A percentile compares a stretch with the other conserved stretches of the same genome.
These are phyloP conservation scores for Eragrostis tef DNA, from an alignment of 202 grass and related monocot species.

Conservation along the genomic window DNA sequence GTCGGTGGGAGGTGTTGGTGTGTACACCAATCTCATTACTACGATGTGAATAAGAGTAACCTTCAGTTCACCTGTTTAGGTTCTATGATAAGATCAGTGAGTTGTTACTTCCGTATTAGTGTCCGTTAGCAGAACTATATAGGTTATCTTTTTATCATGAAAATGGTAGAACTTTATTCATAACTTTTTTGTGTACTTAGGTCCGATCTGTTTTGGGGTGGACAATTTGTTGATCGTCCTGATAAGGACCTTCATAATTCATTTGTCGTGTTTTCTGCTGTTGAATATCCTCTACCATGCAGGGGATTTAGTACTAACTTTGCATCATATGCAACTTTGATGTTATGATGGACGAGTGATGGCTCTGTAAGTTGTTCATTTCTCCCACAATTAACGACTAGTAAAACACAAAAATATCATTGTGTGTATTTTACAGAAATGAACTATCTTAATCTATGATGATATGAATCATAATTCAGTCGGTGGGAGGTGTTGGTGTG, in stretches of 20 bases:
- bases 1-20: background rate
- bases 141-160: background rate
- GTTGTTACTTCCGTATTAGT: background rate
- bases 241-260: background rate
- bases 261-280: background rate
- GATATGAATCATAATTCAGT: background rate
- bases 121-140: background rate
- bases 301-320: background rate
- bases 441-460: background rate
- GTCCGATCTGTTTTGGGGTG: background rate
- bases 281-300: background rate
- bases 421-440: background rate
- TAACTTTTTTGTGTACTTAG: background rate
- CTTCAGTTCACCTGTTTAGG: background rate
- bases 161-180: background rate
- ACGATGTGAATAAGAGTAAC: background rate
- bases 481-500: background rate
- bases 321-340: no score
- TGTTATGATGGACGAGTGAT: slow-evolving; percentile 52
- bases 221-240: background rate
- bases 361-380: slow-evolving; percentile 62
- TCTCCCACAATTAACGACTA: background rate
- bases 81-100: background rate
- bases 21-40: background rate
- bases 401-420: background rate